Percentiles rank a stretch among this genome's conserved stretches.
Conservation (phyloP, 176 grass and related monocot species). For the Phragmites australis region DNA sequence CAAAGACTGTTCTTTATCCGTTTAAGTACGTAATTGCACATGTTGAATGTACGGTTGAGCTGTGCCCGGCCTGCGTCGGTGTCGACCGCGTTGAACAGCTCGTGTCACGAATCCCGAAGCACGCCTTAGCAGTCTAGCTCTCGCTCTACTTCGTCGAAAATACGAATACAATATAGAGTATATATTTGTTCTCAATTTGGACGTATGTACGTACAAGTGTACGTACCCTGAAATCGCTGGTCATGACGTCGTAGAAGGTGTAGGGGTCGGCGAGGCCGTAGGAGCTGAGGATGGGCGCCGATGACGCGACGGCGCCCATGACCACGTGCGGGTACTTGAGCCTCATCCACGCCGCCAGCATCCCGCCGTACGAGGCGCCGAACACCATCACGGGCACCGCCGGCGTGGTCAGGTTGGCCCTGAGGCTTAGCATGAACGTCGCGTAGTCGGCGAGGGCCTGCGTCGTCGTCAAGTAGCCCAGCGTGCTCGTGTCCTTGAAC, state of each 20-base stretch:
- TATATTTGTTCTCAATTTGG: no score
- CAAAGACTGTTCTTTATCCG: neutral
- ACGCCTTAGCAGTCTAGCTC: slow-evolving; percentile 53
- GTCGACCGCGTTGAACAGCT: slow-evolving; percentile 21
- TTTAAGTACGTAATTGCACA: slow-evolving; percentile 58
- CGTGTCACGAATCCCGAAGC: slow-evolving; percentile 47
- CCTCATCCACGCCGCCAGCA: slow-evolving; percentile 66
- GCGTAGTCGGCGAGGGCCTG: slow-evolving; percentile 67
- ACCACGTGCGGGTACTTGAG: slow-evolving; percentile 67
- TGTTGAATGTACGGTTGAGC: slow-evolving; percentile 47
- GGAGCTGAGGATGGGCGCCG: slow-evolving; percentile 57
- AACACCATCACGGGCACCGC: slow-evolving; percentile 48
- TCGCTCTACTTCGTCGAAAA: slow-evolving; percentile 28
- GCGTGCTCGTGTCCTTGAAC: slow-evolving; percentile 34
- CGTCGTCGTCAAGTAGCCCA: slow-evolving; percentile 54
- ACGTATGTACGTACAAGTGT: neutral
- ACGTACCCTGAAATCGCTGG: slow-evolving; percentile 49
- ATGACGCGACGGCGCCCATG: slow-evolving; percentile 58
- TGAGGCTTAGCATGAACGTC: slow-evolving; percentile 50
- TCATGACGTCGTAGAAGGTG: slow-evolving; percentile 42
- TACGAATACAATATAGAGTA: neutral
- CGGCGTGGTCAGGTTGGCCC: slow-evolving; percentile 52
- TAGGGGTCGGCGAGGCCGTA: slow-evolving; percentile 43
- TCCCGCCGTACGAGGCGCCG: slow-evolving; percentile 67
- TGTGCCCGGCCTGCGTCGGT: slow-evolving; percentile 14